Conservation (phyloP, 2,329 filamentous ascomycete genomes). For the Coniochaeta prunicola region DNA sequence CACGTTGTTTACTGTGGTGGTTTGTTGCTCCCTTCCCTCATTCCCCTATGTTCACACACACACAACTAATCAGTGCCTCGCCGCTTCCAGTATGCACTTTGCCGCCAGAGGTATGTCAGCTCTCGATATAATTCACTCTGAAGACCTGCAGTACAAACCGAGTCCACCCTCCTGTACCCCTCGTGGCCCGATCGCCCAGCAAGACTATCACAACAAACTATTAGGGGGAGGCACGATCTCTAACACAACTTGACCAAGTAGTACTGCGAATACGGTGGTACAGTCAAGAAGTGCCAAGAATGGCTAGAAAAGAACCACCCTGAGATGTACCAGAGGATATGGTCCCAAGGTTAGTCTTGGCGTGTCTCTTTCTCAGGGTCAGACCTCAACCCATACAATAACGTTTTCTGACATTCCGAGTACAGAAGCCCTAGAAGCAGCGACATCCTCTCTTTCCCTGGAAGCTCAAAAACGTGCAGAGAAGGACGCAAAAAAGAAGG, state of each 20-base stretch:
- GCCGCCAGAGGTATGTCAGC: conserved; percentile 51
- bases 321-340: conserved; percentile 69
- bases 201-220: conserved; percentile 1
- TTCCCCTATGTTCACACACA: conserved; percentile 1
- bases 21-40: conserved; percentile 26
- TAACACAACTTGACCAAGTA: conserved; percentile 33
- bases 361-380: background rate
- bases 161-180: background rate
- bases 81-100: conserved; percentile 51
- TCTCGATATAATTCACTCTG: background rate
- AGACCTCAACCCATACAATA: background rate
- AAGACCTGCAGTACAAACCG: background rate
- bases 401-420: conserved; percentile 4
- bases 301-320: conserved; percentile 78
- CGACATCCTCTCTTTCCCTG: conserved; percentile 77
- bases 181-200: background rate
- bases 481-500: conserved; percentile 95
- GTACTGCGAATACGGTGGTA: conserved; percentile 99
- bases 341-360: conserved; percentile 65
- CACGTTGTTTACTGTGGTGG: conserved; percentile 51
- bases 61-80: conserved; percentile 8
- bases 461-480: conserved; percentile 91
- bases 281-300: conserved; percentile 92
- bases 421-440: conserved; percentile 71
- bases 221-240: background rate